Evolutionary conservation across 768 basidiomycete species (phyloP).

Genomic region (Rhodotorula taiwanensis): DNA sequence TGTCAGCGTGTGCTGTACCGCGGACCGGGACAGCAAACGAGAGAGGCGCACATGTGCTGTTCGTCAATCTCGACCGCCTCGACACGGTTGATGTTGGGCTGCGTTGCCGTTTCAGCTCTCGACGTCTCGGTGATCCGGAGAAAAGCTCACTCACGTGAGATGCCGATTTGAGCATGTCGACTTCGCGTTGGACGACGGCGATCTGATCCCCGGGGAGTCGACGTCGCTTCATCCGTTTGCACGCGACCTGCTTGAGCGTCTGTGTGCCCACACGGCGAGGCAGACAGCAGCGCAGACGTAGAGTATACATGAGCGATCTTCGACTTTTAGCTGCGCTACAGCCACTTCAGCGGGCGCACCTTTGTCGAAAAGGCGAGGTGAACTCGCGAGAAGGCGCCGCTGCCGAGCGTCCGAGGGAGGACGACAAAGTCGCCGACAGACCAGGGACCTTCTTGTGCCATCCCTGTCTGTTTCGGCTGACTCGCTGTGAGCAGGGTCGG

Average conservation of each 20-base stretch:
- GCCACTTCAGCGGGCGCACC: too few relatives aligned
- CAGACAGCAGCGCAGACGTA: too few relatives aligned
- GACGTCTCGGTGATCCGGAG: too few relatives aligned
- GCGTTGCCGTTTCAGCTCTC: too few relatives aligned
- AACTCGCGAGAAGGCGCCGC: constrained; percentile 22
- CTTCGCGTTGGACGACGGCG: constrained; percentile 8
- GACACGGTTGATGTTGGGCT: constrained; percentile 35
- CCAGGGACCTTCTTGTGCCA: background rate
- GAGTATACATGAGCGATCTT: too few relatives aligned
- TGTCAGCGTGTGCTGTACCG: background rate
- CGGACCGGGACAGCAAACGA: background rate
- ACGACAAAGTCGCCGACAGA: constrained; percentile 18
- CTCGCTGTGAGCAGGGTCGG: background rate
- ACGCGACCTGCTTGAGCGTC: constrained; percentile 27
- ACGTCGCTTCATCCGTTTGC: constrained; percentile 13
- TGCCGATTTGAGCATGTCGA: constrained; percentile 18
- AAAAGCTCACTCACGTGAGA: constrained; percentile 20
- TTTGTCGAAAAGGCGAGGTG: constrained; percentile 15
- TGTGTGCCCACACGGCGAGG: background rate
- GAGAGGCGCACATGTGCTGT: background rate
- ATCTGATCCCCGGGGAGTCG: background rate
- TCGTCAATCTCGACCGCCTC: constrained; percentile 11
- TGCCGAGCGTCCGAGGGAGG: constrained; percentile 9
- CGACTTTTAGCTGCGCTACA: too few relatives aligned
- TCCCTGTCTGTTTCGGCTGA: background rate